Evolutionary conservation across 805 yeast genomes (phyloP), one percentile per base, ranked within the genome.

Genomic region (Saccharomycopsis sp.): DNA sequence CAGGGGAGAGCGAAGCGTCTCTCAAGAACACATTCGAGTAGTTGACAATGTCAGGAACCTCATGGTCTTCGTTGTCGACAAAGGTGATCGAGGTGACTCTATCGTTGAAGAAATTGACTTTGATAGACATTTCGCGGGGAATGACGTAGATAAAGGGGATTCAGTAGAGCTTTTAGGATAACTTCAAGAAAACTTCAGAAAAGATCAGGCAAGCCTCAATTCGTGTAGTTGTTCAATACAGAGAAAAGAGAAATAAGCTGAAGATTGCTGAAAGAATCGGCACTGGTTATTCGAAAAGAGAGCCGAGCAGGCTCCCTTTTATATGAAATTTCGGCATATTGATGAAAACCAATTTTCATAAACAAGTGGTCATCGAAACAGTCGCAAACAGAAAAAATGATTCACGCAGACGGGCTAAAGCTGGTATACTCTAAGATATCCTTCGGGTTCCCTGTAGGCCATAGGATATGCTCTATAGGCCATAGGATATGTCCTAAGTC

Each of bases 1-100:
- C 66, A 0, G 71, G 62, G 14, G 80, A 71, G 2, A 69, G 66
- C 53, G 89, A 84, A 0, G 89, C 76, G 65, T 87, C 96, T 65
- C 93, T 76, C 19, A 88, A 72, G 64, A 87, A 86, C 0, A 79
- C 70, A 55, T 79, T 81, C 64, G 73, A 78, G 68, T 73, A 80
- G 29, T 73, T 68, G 29, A 77, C 73, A 29, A 62, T 57, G 24
- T 56, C 62, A 9, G 64, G 64, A 20, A 57, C 50, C 2, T 51
- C 55, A 3, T 49, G 35, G 22, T 57, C 57, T 5, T 56, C 34
- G 22, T 55, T 55, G 54, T 49, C 56, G 29, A 62, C 52, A 53
- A 62, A 62, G 3, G 64, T 52, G 41, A 62, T 53, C 12, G 60
- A 56, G 23, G 58, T 57, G 47, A 62, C 64, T 35, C 53, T 59